A percentile compares a stretch with the other conserved stretches of the same genome.
Conservation (phyloP, 306 rosid species). For the Rubus parviflorus region DNA sequence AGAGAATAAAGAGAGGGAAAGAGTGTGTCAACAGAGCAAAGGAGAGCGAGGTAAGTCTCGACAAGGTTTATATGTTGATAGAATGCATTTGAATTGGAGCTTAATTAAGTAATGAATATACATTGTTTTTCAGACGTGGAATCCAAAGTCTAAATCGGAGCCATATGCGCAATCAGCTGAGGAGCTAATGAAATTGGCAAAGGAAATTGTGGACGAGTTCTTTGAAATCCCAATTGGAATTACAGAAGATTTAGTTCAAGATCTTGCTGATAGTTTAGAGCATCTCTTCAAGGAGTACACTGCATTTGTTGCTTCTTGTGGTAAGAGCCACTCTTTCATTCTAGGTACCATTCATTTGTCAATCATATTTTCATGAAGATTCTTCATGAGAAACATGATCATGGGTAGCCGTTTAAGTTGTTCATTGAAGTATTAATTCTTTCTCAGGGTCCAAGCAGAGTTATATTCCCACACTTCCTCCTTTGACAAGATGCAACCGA, state of each 20-base stretch:
- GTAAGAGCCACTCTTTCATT: slow-evolving; percentile 33
- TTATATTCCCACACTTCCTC: slow-evolving; percentile 79
- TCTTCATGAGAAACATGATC: not conserved
- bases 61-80: not conserved
- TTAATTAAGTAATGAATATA: not conserved
- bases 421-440: not conserved
- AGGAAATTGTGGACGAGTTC: slow-evolving; percentile 59
- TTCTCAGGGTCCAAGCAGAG: slow-evolving; percentile 78
- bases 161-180: slow-evolving; percentile 74
- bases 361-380: not conserved
- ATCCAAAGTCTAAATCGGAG: slow-evolving; percentile 87
- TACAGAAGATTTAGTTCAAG: slow-evolving; percentile 66
- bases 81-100: not conserved
- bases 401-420: not conserved
- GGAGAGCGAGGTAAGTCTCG: slow-evolving; percentile 73
- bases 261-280: slow-evolving; percentile 77
- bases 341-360: not conserved
- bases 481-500: slow-evolving; percentile 80
- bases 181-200: slow-evolving; percentile 58
- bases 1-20: slow-evolving; percentile 48
- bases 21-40: slow-evolving; percentile 57
- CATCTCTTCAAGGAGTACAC: slow-evolving; percentile 59
- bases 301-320: slow-evolving; percentile 77
- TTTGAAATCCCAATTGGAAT: slow-evolving; percentile 76
- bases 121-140: slow-evolving; percentile 70